These are phyloP conservation scores for Phytophthora agathidicida DNA, from an alignment of 352 stramenopile species.

Conservation along the genomic window DNA sequence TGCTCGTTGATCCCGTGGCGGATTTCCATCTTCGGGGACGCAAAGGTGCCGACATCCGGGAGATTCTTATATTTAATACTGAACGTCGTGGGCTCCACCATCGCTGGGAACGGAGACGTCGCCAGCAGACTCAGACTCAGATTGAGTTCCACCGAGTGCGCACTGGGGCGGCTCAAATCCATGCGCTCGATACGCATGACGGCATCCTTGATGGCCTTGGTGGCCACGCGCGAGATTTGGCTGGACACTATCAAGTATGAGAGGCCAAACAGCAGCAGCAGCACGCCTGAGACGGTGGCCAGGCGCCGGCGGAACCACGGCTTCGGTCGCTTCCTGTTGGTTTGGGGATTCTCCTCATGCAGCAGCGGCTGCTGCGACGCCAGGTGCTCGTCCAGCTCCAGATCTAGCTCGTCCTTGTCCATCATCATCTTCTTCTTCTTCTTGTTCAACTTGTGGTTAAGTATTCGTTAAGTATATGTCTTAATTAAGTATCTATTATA, in stretches of 20 bases:
- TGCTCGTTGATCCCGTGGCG: slow-evolving; percentile 53
- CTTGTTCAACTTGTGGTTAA: slow-evolving; percentile 25
- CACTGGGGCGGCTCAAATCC: slow-evolving; percentile 53
- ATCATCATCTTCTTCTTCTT: slow-evolving; percentile 7
- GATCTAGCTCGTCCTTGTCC: slow-evolving; percentile 24
- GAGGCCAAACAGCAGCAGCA: slow-evolving; percentile 37
- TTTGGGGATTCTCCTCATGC: slow-evolving; percentile 7
- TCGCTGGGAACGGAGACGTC: slow-evolving; percentile 55
- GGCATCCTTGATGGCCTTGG: slow-evolving; percentile 60
- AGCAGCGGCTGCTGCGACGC: slow-evolving; percentile 37
- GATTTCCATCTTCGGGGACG: slow-evolving; percentile 55
- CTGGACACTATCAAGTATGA: slow-evolving; percentile 52
- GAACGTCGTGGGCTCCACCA: slow-evolving; percentile 54
- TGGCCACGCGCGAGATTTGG: slow-evolving; percentile 62
- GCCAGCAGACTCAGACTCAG: slow-evolving; percentile 58
- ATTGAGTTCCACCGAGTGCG: slow-evolving; percentile 44
- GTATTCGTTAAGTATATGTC: too few species aligned
- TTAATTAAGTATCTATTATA: too few species aligned
- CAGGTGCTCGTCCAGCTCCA: slow-evolving; percentile 30
- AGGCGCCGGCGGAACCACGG: slow-evolving; percentile 36
- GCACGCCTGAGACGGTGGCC: slow-evolving; percentile 6
- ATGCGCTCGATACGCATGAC: slow-evolving; percentile 65
- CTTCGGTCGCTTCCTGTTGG: not conserved
- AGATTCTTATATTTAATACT: slow-evolving; percentile 49
- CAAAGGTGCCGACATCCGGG: slow-evolving; percentile 54